phyloP scores from a whole-genome alignment of 306 rosid genomes.

The Quercus gilva region DNA sequence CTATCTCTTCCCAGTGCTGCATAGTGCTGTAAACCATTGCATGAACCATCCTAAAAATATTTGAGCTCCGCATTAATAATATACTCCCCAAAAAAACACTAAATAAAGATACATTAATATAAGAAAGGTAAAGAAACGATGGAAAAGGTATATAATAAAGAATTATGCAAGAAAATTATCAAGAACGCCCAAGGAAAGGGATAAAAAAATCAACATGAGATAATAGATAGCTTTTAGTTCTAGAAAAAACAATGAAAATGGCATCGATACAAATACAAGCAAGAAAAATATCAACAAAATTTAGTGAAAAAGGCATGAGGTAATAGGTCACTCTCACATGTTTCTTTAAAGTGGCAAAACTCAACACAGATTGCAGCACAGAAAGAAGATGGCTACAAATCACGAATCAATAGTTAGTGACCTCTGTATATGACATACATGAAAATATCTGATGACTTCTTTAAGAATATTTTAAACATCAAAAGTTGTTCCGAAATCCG shows the following conservation, averaged over 20 bases:
- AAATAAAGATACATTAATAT: background rate
- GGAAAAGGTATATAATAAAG: background rate
- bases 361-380: background rate
- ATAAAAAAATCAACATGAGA: background rate
- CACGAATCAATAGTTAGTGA: background rate
- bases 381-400: background rate
- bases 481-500: background rate
- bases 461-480: background rate
- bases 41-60: conserved; percentile 77
- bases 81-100: background rate
- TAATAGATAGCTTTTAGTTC: background rate
- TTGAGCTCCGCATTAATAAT: conserved; percentile 18
- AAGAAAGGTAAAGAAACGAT: background rate
- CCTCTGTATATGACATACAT: background rate
- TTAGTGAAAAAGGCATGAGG: background rate
- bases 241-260: background rate
- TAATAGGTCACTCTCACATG: background rate
- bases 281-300: no score
- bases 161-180: background rate
- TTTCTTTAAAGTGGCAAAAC: background rate
- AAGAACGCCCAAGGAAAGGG: background rate
- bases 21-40: conserved; percentile 91
- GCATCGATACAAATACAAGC: no score
- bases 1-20: conserved; percentile 86
- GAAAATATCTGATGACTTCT: background rate